phyloP scores from a whole-genome alignment of 148 eudicot genomes.

The Silene latifolia region DNA sequence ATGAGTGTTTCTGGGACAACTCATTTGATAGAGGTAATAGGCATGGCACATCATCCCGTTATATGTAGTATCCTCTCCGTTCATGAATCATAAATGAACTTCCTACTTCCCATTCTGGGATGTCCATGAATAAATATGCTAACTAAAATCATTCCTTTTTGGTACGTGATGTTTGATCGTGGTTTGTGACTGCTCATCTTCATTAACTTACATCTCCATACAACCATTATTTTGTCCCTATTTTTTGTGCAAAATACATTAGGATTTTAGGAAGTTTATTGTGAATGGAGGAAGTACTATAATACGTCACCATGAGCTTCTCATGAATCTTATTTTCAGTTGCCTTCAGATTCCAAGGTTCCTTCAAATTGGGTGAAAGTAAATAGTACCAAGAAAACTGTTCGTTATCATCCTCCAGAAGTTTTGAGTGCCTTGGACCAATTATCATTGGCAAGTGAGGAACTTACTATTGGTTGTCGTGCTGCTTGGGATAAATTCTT shows the following conservation, averaged over 20 bases:
- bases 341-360: constrained; percentile 62
- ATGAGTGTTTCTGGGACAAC: constrained; percentile 69
- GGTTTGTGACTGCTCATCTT: no score
- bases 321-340: constrained; percentile 38
- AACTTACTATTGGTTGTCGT: constrained; percentile 67
- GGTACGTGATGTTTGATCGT: no score
- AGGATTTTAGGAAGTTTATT: no score
- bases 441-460: constrained; percentile 71
- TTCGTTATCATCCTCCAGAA: constrained; percentile 92
- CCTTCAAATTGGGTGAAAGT: constrained; percentile 89
- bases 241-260: no score
- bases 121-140: no score
- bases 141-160: no score
- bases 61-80: no score
- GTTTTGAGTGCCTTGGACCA: constrained; percentile 71
- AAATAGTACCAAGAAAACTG: constrained; percentile 88
- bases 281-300: no score
- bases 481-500: constrained; percentile 72
- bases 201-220: no score
- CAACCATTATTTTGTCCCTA: no score
- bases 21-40: constrained; percentile 82
- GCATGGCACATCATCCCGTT: not conserved
- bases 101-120: no score
- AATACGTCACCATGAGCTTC: not conserved
- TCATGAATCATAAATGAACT: no score